A percentile compares a stretch with the other conserved stretches of the same genome.
Conservation (phyloP, 805 yeast genomes). For the Saccharomycopsis synnaedendra region DNA sequence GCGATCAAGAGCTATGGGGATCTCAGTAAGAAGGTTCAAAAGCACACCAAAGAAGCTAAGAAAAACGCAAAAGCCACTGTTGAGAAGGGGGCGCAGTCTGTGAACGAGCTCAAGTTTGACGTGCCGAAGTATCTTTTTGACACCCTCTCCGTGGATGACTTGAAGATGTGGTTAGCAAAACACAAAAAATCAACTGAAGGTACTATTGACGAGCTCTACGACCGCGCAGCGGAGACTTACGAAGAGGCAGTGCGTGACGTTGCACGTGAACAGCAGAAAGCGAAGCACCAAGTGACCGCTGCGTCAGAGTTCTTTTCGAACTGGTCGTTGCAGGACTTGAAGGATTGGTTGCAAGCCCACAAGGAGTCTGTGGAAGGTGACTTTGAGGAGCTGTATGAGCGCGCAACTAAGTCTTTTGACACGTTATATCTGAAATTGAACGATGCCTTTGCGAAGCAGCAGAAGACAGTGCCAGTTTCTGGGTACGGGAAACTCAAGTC, state of each 20-base stretch:
- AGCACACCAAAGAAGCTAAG: neutral
- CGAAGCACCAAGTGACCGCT: neutral
- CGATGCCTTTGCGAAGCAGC: too few relatives aligned
- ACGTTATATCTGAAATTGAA: neutral
- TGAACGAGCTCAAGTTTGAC: neutral
- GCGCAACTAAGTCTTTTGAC: constrained; percentile 6
- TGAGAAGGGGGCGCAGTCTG: neutral
- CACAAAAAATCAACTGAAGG: constrained; percentile 10
- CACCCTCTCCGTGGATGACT: constrained; percentile 2
- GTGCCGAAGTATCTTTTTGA: constrained; percentile 3
- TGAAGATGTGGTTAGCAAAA: constrained; percentile 6
- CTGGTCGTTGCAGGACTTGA: constrained; percentile 2
- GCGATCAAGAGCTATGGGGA: neutral
- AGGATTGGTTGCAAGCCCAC: constrained; percentile 1
- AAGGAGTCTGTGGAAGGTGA: constrained; percentile 12
- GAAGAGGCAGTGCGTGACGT: neutral
- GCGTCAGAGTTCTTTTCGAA: neutral
- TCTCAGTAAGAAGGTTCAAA: neutral
- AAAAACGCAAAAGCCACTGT: neutral
- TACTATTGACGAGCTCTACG: constrained; percentile 23
- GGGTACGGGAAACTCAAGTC: too few relatives aligned
- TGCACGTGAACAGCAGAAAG: neutral
- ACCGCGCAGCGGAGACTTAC: constrained; percentile 12
- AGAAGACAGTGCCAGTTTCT: too few relatives aligned
- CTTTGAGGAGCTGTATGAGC: constrained; percentile 23